phyloP scores from a whole-genome alignment of 306 rosid species.

The Pachyrhizus erosus region DNA sequence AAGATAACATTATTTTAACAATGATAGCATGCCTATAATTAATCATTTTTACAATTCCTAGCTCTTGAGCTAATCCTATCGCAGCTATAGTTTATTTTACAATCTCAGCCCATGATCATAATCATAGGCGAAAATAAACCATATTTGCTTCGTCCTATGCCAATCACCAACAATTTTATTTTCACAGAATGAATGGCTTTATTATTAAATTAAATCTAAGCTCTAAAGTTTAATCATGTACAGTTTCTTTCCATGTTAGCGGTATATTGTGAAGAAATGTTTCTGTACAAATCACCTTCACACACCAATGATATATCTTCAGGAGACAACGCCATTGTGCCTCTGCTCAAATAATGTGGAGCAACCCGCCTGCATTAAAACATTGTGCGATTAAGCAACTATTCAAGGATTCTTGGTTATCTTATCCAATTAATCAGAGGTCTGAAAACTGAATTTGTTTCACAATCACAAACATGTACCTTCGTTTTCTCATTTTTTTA shows the following conservation, averaged over 20 bases:
- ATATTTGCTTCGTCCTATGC: not conserved
- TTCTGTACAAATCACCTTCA: constrained; percentile 54
- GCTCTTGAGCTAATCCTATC: constrained; percentile 7
- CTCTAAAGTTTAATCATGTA: constrained; percentile 41
- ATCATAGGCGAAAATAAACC: constrained; percentile 29
- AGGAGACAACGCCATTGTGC: constrained; percentile 59
- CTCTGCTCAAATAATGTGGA: constrained; percentile 76
- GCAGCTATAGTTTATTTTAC: constrained; percentile 31
- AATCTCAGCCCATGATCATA: constrained; percentile 28
- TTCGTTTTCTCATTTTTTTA: constrained; percentile 57
- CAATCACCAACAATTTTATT: not conserved
- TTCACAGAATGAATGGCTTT: constrained; percentile 27
- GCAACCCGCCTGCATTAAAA: constrained; percentile 64
- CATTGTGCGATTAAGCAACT: constrained; percentile 33
- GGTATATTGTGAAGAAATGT: constrained; percentile 40
- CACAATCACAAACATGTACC: constrained; percentile 51
- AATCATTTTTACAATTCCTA: not conserved
- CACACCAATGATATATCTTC: constrained; percentile 71
- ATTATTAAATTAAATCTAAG: constrained; percentile 38
- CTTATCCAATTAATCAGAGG: constrained; percentile 19
- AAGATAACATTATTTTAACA: not conserved
- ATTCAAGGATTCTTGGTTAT: constrained; percentile 4
- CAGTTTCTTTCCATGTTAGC: constrained; percentile 42
- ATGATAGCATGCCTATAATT: not conserved
- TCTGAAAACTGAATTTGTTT: constrained; percentile 9